Evolutionary conservation across 2,329 filamentous ascomycete species (phyloP), one percentile per base, ranked within the genome.

Genomic region (Nothophaeocryptopus gaeumannii): DNA sequence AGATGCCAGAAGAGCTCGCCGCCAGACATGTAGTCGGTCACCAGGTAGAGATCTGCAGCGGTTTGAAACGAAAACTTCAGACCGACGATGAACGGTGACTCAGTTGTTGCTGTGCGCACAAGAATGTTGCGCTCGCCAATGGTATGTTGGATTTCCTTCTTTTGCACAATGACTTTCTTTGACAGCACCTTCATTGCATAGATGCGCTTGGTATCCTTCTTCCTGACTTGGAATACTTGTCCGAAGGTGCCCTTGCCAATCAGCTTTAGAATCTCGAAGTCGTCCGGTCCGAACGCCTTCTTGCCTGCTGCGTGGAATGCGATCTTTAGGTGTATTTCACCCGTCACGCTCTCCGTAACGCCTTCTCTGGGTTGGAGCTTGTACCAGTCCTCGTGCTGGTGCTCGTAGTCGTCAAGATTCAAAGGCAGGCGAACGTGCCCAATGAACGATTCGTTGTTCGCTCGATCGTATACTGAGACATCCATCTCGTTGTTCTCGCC

Each of bases 121-220:
- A 99, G 78, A 59, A 99, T 99, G 67, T 99, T 99, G 53, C 93
- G 83, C 73, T 99, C 93, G 59, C 93, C 93, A 33, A 99, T 85
- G 0, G 93, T 99, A 68, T 99, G 93, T 12, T 92, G 90, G 42
- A 99, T 90, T 70, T 99, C 93, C 73, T 99, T 99, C 81, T 99
- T 99, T 73, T 99, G 93, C 20, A 99, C 93, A 64, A 99, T 99
- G 45, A 99, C 93, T 78, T 99, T 99, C 79, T 99, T 99, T 43
- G 93, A 96, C 30, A 99, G 77, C 1, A 99, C 92, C 72, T 99
- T 99, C 93, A 99, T 99, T 55, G 93, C 93, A 66, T 99, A 99
- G 54, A 99, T 96, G 38, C 93, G 85, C 63, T 85, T 84, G 0
- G 92, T 96, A 68, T 99, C 93, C 76, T 89, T 93, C 80, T 99